A percentile compares a stretch with the other conserved stretches of the same genome.
These are phyloP conservation scores for Pleurotus giganteus DNA, from an alignment of 768 basidiomycete genomes.

Conservation along the genomic window DNA sequence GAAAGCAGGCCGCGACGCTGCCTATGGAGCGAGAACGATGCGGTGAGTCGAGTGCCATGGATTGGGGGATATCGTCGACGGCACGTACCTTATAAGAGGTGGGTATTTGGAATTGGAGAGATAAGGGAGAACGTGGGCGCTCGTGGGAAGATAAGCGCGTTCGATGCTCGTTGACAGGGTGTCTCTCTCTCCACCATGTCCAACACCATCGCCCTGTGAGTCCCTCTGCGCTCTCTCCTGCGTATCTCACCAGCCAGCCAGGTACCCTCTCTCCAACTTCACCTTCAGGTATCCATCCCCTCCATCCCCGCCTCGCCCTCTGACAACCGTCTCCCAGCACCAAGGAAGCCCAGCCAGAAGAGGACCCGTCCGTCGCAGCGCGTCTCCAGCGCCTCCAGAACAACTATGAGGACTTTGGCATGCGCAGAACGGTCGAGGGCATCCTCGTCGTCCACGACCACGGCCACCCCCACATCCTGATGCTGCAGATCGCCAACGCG, in stretches of 20 bases:
- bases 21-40: background rate
- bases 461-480: conserved; percentile 95
- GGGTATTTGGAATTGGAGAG: background rate
- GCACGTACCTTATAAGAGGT: too few species aligned
- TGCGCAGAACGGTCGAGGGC: conserved; percentile 93
- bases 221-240: conserved; percentile 3
- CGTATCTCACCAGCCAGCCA: background rate
- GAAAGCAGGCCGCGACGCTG: background rate
- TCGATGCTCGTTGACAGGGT: too few species aligned
- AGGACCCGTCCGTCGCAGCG: conserved; percentile 94
- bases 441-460: conserved; percentile 93
- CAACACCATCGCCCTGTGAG: conserved; percentile 52
- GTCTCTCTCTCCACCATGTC: conserved; percentile 35
- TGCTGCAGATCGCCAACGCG: conserved; percentile 97
- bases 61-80: too few species aligned
- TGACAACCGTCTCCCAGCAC: conserved; percentile 48
- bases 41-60: background rate
- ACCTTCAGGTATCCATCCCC: conserved; percentile 68
- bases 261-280: conserved; percentile 87
- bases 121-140: too few species aligned
- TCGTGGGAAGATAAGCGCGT: too few species aligned
- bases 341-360: conserved; percentile 95
- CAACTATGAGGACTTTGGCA: conserved; percentile 96
- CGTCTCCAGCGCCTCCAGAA: conserved; percentile 92
- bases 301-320: background rate